Evolutionary conservation across 345 rosid species (phyloP).

Genomic region (Eucalyptus regnans): DNA sequence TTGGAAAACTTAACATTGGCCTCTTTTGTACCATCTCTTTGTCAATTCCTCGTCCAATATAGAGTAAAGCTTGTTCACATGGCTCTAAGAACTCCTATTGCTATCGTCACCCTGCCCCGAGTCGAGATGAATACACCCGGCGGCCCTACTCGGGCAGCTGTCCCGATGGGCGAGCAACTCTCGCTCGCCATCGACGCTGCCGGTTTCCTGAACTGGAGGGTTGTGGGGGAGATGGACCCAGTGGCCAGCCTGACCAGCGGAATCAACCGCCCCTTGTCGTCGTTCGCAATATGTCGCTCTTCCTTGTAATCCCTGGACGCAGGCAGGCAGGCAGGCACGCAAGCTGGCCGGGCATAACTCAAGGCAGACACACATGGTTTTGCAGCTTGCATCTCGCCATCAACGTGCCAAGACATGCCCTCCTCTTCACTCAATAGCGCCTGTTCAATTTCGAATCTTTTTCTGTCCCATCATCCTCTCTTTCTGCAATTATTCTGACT

Average conservation of each 20-base stretch:
- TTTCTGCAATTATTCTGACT: not conserved
- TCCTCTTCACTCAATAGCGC: not conserved
- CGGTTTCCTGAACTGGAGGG: not conserved
- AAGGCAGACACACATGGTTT: not conserved
- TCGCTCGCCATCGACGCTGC: not conserved
- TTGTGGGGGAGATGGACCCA: not conserved
- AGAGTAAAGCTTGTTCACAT: not conserved
- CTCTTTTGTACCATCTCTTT: not conserved
- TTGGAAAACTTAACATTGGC: slow-evolving; percentile 7
- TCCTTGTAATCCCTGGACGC: not conserved
- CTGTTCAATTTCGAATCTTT: not conserved
- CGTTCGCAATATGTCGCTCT: fast-evolving
- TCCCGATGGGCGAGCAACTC: not conserved
- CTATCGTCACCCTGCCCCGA: not conserved
- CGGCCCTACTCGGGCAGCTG: not conserved
- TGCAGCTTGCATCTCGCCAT: not conserved
- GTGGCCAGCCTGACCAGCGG: not conserved
- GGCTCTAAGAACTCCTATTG: not conserved
- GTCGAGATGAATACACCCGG: not conserved
- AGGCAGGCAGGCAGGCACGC: not conserved
- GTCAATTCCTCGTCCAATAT: not conserved
- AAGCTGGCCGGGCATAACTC: not conserved
- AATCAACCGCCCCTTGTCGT: not conserved
- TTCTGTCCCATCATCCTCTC: not conserved
- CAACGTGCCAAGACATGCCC: not conserved